A percentile compares a stretch with the other conserved stretches of the same genome.
Conservation (phyloP, 345 rosid genomes). For the Populus tremula region DNA sequence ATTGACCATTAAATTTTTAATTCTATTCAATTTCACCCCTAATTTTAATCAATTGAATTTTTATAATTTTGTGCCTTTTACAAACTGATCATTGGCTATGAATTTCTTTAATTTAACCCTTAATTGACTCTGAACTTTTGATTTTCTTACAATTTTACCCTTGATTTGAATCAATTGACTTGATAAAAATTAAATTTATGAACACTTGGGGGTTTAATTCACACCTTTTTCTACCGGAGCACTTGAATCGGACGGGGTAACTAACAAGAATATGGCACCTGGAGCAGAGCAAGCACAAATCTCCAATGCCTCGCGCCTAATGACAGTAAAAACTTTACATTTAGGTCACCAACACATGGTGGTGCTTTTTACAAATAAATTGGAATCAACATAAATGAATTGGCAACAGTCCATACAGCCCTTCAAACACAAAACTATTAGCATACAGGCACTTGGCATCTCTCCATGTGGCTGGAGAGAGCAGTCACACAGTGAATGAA, state of each 20-base stretch:
- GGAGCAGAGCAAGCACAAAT: constrained; percentile 31
- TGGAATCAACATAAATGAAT: constrained; percentile 35
- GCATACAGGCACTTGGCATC: constrained; percentile 15
- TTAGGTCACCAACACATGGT: constrained; percentile 39
- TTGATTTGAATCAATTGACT: no score
- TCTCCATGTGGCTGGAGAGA: background rate
- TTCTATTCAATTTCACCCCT: no score
- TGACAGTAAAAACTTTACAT: constrained; percentile 44
- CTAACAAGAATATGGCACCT: constrained; percentile 24
- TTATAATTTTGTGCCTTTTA: no score
- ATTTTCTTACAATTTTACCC: no score
- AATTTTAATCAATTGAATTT: no score
- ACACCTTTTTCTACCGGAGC: constrained; percentile 15
- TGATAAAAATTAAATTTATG: background rate
- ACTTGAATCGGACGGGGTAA: constrained; percentile 10
- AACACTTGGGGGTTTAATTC: constrained; percentile 15
- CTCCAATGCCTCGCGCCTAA: constrained; percentile 42
- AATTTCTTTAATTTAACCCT: no score
- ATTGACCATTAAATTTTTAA: no score
- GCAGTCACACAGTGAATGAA: background rate
- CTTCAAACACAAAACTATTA: constrained; percentile 29
- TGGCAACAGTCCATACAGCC: constrained; percentile 39
- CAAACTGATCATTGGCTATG: no score
- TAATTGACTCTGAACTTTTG: no score
- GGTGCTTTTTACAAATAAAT: constrained; percentile 36